phyloP scores from a whole-genome alignment of 1,139 yeast genomes.

The Scheffersomyces lignicola region DNA sequence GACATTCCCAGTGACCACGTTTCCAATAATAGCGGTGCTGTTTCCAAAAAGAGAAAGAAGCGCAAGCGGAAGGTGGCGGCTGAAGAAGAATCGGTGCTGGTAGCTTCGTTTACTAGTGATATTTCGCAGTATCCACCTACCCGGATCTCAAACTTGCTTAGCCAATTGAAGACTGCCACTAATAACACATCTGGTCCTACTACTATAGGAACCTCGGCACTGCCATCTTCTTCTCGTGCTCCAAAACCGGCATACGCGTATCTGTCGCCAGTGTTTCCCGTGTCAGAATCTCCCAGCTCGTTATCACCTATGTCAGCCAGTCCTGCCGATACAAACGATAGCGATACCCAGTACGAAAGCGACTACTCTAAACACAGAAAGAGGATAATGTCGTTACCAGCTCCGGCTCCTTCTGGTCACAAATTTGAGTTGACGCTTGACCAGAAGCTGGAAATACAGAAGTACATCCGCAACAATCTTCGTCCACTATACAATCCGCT shows the following conservation, averaged over 20 bases:
- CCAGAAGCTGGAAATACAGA: conserved; percentile 53
- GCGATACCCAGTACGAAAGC: conserved; percentile 12
- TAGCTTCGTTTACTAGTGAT: conserved; percentile 3
- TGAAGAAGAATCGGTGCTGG: conserved; percentile 6
- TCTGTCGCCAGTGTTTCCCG: conserved; percentile 1
- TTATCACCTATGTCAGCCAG: conserved; percentile 13
- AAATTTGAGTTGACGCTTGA: conserved; percentile 31
- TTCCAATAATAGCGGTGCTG: conserved; percentile 1
- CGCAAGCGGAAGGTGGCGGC: conserved; percentile 18
- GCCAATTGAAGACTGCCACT: conserved; percentile 23
- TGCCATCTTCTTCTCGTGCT: conserved; percentile 8
- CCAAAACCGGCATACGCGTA: conserved; percentile 3
- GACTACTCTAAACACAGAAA: conserved; percentile 2
- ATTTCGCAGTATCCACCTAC: conserved; percentile 8
- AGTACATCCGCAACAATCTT: conserved; percentile 49
- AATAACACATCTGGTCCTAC: conserved; percentile 5
- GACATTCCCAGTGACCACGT: conserved; percentile 5
- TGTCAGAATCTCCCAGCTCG: conserved; percentile 12
- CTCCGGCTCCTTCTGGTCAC: not conserved
- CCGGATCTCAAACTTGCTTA: conserved; percentile 26
- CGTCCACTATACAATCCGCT: conserved; percentile 44
- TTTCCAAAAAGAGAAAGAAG: conserved; percentile 19
- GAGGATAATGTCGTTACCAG: not conserved
- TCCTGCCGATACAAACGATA: conserved; percentile 12
- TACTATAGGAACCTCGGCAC: conserved; percentile 2